A percentile compares a stretch with the other conserved stretches of the same genome.
Evolutionary conservation across 1,284 basidiomycete genomes (phyloP).

Genomic region (Fomitiporia mediterranea): DNA sequence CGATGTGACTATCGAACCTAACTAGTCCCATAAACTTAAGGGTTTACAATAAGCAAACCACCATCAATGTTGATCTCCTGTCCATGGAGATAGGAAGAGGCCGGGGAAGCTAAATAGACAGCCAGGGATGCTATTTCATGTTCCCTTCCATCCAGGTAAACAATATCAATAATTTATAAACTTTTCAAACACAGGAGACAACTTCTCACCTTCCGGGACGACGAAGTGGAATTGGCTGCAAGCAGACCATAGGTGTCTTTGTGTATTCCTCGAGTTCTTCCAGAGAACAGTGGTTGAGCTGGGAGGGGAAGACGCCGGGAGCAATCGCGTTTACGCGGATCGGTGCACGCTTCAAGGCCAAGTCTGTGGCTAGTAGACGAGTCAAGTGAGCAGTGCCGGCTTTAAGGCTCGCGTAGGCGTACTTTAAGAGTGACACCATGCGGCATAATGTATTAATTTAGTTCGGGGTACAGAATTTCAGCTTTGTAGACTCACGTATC

Average conservation of each 20-base stretch:
- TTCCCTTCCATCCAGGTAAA: conserved; percentile 20
- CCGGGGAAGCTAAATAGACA: conserved; percentile 13
- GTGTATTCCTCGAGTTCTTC: conserved; percentile 14
- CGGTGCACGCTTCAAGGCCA: conserved; percentile 31
- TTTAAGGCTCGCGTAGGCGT: conserved; percentile 30
- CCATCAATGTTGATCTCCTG: conserved; percentile 30
- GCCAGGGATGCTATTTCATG: conserved; percentile 20
- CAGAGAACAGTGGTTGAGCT: conserved; percentile 25
- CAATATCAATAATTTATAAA: conserved; percentile 8
- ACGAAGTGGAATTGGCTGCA: conserved; percentile 48
- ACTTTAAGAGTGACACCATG: too few species aligned
- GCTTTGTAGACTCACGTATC: neutral
- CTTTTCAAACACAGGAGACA: neutral
- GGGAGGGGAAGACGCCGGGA: conserved; percentile 30
- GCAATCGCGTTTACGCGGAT: conserved; percentile 32
- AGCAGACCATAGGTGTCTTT: conserved; percentile 40
- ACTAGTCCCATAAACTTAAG: too few species aligned
- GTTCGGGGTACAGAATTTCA: neutral
- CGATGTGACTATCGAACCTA: too few species aligned
- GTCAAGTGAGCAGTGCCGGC: conserved; percentile 28
- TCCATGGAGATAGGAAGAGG: conserved; percentile 27
- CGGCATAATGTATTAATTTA: neutral
- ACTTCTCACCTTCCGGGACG: conserved; percentile 46
- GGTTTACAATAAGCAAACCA: conserved; percentile 19
- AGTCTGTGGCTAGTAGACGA: conserved; percentile 31